phyloP scores from a whole-genome alignment of 2,329 filamentous ascomycete genomes.

The Ophiostoma quercus region DNA sequence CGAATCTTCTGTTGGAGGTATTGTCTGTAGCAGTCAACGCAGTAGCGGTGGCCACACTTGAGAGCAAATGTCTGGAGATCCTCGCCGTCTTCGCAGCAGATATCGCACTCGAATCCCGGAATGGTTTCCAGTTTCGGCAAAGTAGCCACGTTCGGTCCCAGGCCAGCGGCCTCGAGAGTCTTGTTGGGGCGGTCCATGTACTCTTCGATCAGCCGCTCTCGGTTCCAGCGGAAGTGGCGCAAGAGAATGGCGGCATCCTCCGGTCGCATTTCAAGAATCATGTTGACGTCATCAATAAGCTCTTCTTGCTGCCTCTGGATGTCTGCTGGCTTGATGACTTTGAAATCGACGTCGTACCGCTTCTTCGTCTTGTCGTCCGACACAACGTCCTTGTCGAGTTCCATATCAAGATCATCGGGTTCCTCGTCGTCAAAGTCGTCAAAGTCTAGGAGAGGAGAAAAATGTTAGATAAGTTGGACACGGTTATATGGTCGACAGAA shows the following conservation, averaged over 20 bases:
- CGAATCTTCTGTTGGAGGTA: constrained; percentile 91
- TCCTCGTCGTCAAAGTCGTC: constrained; percentile 54
- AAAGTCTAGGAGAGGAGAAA: constrained; percentile 32
- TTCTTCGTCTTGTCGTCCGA: constrained; percentile 62
- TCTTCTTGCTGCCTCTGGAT: constrained; percentile 81
- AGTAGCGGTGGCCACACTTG: constrained; percentile 92
- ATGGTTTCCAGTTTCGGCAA: constrained; percentile 65
- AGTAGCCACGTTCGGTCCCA: constrained; percentile 59
- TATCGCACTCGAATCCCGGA: constrained; percentile 81
- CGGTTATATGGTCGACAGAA: neutral
- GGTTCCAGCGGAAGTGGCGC: constrained; percentile 90
- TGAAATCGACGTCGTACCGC: constrained; percentile 78
- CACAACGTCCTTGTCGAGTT: constrained; percentile 57
- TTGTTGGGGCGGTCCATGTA: constrained; percentile 87
- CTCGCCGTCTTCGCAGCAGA: constrained; percentile 85
- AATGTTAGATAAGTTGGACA: neutral
- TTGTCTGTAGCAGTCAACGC: constrained; percentile 84
- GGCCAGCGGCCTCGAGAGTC: constrained; percentile 76
- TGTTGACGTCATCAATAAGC: constrained; percentile 84
- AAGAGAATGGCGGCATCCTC: constrained; percentile 89
- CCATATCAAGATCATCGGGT: constrained; percentile 48
- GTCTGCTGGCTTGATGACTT: constrained; percentile 71
- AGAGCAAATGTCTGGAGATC: constrained; percentile 81
- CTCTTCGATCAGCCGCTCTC: constrained; percentile 86
- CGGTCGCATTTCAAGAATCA: constrained; percentile 80